These are phyloP conservation scores for Geotrichum histeridarum DNA, from an alignment of 1,139 yeast genomes.

Conservation along the genomic window DNA sequence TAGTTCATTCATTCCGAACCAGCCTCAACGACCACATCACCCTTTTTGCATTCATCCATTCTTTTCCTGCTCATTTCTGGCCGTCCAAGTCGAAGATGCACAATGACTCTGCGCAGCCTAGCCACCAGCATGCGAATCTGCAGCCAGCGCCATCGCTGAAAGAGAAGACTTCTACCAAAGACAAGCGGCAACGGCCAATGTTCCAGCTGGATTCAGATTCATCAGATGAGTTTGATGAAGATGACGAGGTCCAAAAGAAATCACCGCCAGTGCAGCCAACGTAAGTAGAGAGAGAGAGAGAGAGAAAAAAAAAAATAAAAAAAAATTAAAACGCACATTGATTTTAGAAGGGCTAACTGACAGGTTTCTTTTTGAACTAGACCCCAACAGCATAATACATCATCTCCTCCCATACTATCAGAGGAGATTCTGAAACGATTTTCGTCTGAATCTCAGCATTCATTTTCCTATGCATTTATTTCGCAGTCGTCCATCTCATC, in stretches of 20 bases:
- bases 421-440: slow-evolving; percentile 38
- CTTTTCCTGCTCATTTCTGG: not conserved
- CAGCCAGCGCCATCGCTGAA: slow-evolving; percentile 1
- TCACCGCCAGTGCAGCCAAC: not conserved
- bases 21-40: too few species aligned
- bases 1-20: too few species aligned
- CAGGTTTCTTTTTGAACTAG: not conserved
- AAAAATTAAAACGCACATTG: not conserved
- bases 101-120: slow-evolving; percentile 9
- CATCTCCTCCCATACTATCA: slow-evolving; percentile 1
- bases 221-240: slow-evolving; percentile 10
- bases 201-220: slow-evolving; percentile 13
- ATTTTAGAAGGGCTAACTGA: not conserved
- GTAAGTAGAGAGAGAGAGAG: not conserved
- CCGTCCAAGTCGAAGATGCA: slow-evolving; percentile 1
- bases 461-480: slow-evolving; percentile 77
- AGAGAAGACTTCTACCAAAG: not conserved
- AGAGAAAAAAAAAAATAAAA: too few species aligned
- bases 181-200: slow-evolving; percentile 7
- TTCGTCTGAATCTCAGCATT: slow-evolving; percentile 76
- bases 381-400: not conserved
- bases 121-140: not conserved
- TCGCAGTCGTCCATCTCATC: slow-evolving; percentile 77
- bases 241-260: not conserved
- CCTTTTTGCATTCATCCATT: too few species aligned